phyloP scores from a whole-genome alignment of 805 yeast genomes.

The Saccharomyces paradoxus region DNA sequence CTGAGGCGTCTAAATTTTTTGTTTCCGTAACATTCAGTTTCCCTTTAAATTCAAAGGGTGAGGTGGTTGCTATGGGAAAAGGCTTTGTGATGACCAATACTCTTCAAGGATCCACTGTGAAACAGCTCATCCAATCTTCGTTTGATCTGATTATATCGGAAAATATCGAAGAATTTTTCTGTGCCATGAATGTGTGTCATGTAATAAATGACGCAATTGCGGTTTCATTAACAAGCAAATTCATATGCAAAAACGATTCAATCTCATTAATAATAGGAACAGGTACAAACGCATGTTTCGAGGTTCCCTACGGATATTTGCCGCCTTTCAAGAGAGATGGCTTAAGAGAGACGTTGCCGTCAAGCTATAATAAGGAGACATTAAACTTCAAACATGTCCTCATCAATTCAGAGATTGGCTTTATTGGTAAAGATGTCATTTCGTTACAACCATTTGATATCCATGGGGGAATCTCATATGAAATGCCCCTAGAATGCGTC shows the following conservation, averaged over 20 bases:
- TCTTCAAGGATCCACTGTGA: slow-evolving; percentile 35
- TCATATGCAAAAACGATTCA: slow-evolving; percentile 21
- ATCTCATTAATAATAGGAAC: slow-evolving; percentile 62
- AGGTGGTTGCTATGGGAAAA: slow-evolving; percentile 49
- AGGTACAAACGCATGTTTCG: slow-evolving; percentile 50
- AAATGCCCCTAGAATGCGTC: slow-evolving; percentile 26
- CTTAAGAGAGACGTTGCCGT: not conserved
- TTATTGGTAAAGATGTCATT: slow-evolving; percentile 17
- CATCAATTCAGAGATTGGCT: slow-evolving; percentile 26
- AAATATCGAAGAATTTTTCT: slow-evolving; percentile 2
- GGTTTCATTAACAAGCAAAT: slow-evolving; percentile 46
- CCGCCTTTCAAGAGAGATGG: slow-evolving; percentile 9
- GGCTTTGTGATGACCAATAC: slow-evolving; percentile 45
- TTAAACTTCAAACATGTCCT: slow-evolving; percentile 5
- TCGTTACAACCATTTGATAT: slow-evolving; percentile 16
- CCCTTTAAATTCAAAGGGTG: slow-evolving; percentile 23
- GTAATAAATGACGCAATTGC: slow-evolving; percentile 62
- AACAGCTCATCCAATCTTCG: slow-evolving; percentile 33
- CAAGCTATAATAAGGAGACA: not conserved
- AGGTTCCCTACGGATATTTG: slow-evolving; percentile 12
- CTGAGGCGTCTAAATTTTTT: not conserved
- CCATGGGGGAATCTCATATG: not conserved
- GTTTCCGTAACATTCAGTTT: slow-evolving; percentile 31
- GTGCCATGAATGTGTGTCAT: slow-evolving; percentile 34
- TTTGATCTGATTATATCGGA: slow-evolving; percentile 15